phyloP scores from a whole-genome alignment of 2,329 filamentous ascomycete genomes.

The Penicillium concentricum region DNA sequence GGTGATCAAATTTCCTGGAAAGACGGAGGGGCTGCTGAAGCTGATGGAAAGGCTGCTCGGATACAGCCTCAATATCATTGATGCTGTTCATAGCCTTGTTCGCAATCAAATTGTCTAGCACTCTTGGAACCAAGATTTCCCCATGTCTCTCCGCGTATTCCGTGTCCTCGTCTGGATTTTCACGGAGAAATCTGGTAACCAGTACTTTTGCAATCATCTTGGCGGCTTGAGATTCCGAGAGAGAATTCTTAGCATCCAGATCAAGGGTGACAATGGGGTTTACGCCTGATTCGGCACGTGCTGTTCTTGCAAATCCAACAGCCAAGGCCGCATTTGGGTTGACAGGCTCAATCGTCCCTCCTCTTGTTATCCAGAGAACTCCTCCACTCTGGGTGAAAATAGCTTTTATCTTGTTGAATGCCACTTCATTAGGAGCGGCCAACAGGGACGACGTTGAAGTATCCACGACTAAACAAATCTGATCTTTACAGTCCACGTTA shows the following conservation, averaged over 20 bases:
- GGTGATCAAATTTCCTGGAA: not conserved
- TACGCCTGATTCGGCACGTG: conserved; percentile 27
- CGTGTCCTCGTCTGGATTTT: conserved; percentile 13
- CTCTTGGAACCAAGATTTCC: conserved; percentile 23
- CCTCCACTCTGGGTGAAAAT: conserved; percentile 18
- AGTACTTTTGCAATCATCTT: conserved; percentile 16
- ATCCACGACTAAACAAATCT: conserved; percentile 23
- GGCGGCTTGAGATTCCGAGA: conserved; percentile 3
- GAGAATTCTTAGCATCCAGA: conserved; percentile 12
- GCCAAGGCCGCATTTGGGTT: conserved; percentile 20
- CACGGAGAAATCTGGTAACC: conserved; percentile 6
- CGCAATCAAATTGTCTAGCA: conserved; percentile 15
- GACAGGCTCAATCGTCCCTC: conserved; percentile 8
- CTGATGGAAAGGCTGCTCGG: conserved; percentile 15
- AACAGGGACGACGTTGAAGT: conserved; percentile 4
- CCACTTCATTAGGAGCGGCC: not conserved
- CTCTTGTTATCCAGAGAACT: conserved; percentile 26
- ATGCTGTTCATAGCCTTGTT: conserved; percentile 5
- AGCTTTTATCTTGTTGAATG: conserved; percentile 15
- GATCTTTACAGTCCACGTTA: conserved; percentile 8
- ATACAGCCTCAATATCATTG: not conserved
- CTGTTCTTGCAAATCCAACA: conserved; percentile 27
- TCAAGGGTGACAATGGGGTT: conserved; percentile 26
- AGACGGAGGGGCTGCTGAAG: conserved; percentile 8
- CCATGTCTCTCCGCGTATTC: conserved; percentile 28